Evolutionary conservation across 75 land plant species (phyloP).

Genomic region (Cunninghamia lanceolata): DNA sequence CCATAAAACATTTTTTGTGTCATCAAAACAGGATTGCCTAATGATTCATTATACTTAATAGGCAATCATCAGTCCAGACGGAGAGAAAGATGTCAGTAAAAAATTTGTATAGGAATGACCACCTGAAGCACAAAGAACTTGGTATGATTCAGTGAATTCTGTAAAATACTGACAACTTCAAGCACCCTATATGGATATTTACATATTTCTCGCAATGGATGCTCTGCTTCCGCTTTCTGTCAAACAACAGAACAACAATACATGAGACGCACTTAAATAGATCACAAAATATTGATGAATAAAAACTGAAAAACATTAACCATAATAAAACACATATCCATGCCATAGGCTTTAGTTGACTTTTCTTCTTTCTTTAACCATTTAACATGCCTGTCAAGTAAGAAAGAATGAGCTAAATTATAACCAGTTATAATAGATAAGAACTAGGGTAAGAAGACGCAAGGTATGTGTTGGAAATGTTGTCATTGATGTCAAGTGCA

Average conservation of each 20-base stretch:
- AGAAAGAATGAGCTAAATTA: background rate
- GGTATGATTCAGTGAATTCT: conserved; percentile 78
- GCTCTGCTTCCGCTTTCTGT: conserved; percentile 96
- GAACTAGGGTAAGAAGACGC: background rate
- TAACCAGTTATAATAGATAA: background rate
- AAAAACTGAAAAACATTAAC: background rate
- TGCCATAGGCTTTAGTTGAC: background rate
- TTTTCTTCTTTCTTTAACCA: background rate
- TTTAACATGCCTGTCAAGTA: background rate
- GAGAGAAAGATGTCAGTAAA: background rate
- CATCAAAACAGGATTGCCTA: background rate
- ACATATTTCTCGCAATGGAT: conserved; percentile 76
- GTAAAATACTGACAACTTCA: conserved; percentile 92
- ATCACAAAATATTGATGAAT: background rate
- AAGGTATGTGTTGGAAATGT: too few species aligned
- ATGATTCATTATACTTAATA: too few species aligned
- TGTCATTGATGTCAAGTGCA: too few species aligned
- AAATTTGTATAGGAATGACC: background rate
- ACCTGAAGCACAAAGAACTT: conserved; percentile 99
- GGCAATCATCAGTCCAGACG: too few species aligned
- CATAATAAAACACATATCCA: background rate
- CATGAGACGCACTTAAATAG: background rate
- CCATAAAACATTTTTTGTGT: background rate
- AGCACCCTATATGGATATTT: conserved; percentile 98
- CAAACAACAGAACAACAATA: background rate